Evolutionary conservation across 176 grass and related monocot genomes (phyloP).

Genomic region (Zea luxurians): DNA sequence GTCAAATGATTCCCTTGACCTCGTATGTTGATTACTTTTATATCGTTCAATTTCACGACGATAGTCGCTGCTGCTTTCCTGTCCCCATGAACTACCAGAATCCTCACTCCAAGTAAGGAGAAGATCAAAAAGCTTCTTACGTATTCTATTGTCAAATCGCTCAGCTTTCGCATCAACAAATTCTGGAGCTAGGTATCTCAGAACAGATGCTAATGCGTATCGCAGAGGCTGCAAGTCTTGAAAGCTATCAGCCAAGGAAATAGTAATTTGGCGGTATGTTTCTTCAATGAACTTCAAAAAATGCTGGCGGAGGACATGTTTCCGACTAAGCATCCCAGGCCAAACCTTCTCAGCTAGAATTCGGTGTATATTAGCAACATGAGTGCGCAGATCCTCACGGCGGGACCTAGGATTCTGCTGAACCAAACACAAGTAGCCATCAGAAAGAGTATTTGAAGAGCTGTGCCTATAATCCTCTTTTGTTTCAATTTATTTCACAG

Average conservation of each 20-base stretch:
- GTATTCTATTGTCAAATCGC: conserved; percentile 75
- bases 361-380: conserved; percentile 81
- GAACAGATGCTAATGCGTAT: conserved; percentile 82
- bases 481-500: conserved; percentile 7
- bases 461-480: conserved; percentile 18
- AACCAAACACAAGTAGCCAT: conserved; percentile 37
- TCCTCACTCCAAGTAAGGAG: conserved; percentile 94
- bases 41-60: conserved; percentile 92
- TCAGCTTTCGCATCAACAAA: conserved; percentile 87
- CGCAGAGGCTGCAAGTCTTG: conserved; percentile 91
- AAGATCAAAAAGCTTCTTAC: conserved; percentile 90
- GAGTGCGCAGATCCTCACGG: conserved; percentile 90
- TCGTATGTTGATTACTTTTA: conserved; percentile 75
- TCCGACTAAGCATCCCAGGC: conserved; percentile 85
- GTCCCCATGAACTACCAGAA: conserved; percentile 67
- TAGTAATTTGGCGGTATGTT: conserved; percentile 69
- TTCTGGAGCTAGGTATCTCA: conserved; percentile 91
- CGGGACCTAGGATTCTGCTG: conserved; percentile 82
- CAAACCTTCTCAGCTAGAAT: conserved; percentile 97
- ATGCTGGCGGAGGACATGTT: conserved; percentile 72
- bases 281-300: conserved; percentile 91
- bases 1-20: conserved; percentile 60
- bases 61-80: conserved; percentile 69
- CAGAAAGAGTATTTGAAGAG: conserved; percentile 26
- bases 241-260: conserved; percentile 59